A percentile compares a stretch with the other conserved stretches of the same genome.
These are phyloP conservation scores for Nitzschia putrida DNA, from an alignment of 108 stramenopile genomes.

Conservation along the genomic window DNA sequence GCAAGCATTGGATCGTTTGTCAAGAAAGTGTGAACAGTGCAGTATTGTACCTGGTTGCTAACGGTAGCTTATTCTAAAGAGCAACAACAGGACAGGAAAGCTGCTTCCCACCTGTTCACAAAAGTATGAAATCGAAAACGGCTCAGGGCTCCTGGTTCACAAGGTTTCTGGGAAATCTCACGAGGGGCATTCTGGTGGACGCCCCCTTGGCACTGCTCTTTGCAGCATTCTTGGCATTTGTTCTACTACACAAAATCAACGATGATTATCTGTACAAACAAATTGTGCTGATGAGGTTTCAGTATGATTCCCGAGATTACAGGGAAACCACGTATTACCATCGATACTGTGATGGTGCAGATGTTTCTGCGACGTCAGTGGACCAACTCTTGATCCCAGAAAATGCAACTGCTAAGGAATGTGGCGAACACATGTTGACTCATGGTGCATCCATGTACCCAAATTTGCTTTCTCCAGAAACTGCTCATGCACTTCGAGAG, in stretches of 20 bases:
- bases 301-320: constrained; percentile 20
- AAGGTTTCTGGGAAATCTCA: neutral
- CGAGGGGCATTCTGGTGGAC: neutral
- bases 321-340: constrained; percentile 53
- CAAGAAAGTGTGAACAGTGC: too few species aligned
- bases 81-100: too few species aligned
- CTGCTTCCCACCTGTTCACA: too few species aligned
- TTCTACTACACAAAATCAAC: constrained; percentile 35
- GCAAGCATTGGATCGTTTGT: too few species aligned
- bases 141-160: too few species aligned
- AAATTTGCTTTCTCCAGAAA: constrained; percentile 46
- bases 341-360: constrained; percentile 38
- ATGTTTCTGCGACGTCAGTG: constrained; percentile 43
- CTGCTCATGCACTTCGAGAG: constrained; percentile 43
- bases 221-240: constrained; percentile 7
- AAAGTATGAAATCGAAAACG: too few species aligned
- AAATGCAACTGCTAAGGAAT: constrained; percentile 17
- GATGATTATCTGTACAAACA: constrained; percentile 48
- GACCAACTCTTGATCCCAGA: constrained; percentile 21
- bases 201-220: constrained; percentile 15
- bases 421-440: constrained; percentile 34
- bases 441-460: constrained; percentile 61
- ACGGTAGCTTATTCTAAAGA: too few species aligned
- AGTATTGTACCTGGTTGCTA: too few species aligned
- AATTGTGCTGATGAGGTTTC: constrained; percentile 40